A percentile compares a stretch with the other conserved stretches of the same genome.
phyloP scores from a whole-genome alignment of 2,329 filamentous ascomycete species.

The Penicillium sp. region DNA sequence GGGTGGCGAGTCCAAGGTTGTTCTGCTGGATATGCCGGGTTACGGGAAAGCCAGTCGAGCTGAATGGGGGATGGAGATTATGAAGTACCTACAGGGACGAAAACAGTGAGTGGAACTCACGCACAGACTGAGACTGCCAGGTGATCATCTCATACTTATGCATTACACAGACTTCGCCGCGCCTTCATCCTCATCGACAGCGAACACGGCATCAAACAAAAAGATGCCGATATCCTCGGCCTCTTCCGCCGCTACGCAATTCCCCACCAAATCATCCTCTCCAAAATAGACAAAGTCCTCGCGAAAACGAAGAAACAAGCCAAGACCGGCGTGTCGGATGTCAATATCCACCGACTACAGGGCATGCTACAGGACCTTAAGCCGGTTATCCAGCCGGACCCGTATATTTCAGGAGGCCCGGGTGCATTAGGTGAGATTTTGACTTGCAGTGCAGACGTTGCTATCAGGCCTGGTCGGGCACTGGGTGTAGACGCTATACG shows the following conservation, averaged over 20 bases:
- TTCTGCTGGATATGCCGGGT: slow-evolving; percentile 72
- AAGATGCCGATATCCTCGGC: slow-evolving; percentile 61
- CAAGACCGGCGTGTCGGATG: slow-evolving; percentile 34
- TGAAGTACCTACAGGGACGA: slow-evolving; percentile 68
- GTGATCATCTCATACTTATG: slow-evolving; percentile 3
- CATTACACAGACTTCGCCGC: slow-evolving; percentile 53
- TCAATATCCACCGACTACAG: slow-evolving; percentile 40
- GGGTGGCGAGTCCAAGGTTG: slow-evolving; percentile 51
- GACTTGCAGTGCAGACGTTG: slow-evolving; percentile 59
- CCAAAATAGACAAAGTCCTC: slow-evolving; percentile 66
- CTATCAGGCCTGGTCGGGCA: slow-evolving; percentile 50
- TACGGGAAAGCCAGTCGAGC: slow-evolving; percentile 66
- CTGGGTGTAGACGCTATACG: slow-evolving; percentile 66
- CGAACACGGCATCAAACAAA: slow-evolving; percentile 65
- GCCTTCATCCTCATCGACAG: slow-evolving; percentile 69
- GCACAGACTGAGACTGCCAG: background rate
- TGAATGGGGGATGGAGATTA: slow-evolving; percentile 69
- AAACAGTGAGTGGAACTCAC: slow-evolving; percentile 54
- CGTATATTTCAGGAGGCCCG: slow-evolving; percentile 40
- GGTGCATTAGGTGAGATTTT: slow-evolving; percentile 63
- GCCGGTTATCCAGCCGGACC: slow-evolving; percentile 49
- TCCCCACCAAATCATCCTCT: slow-evolving; percentile 68
- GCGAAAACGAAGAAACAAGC: slow-evolving; percentile 35
- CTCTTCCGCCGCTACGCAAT: slow-evolving; percentile 61
- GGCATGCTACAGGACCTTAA: slow-evolving; percentile 44